Evolutionary conservation across 768 basidiomycete species (phyloP).

Genomic region (Tubosaeta sp.): DNA sequence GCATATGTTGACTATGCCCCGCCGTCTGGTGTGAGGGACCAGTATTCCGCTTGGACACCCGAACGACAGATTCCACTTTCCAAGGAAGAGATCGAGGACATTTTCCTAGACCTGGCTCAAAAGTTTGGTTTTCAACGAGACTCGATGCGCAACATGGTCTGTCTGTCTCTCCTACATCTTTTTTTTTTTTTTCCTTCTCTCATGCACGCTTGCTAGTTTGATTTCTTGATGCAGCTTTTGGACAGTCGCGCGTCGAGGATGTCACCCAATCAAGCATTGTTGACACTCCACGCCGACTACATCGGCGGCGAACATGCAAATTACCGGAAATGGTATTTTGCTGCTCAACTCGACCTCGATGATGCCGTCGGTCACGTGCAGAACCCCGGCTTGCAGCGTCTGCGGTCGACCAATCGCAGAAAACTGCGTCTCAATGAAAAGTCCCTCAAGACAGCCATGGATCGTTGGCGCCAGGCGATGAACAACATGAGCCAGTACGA

Average conservation of each 20-base stretch:
- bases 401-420: slow-evolving; percentile 66
- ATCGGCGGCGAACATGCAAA: slow-evolving; percentile 98
- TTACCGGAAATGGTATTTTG: slow-evolving; percentile 99
- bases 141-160: slow-evolving; percentile 92
- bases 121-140: slow-evolving; percentile 98
- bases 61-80: slow-evolving; percentile 95
- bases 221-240: slow-evolving; percentile 95
- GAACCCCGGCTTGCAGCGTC: slow-evolving; percentile 83
- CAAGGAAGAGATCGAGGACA: slow-evolving; percentile 99
- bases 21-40: slow-evolving; percentile 60
- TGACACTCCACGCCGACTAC: slow-evolving; percentile 97
- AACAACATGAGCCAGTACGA: slow-evolving; percentile 99
- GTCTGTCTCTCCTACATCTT: slow-evolving; percentile 16
- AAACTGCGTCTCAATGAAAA: slow-evolving; percentile 55
- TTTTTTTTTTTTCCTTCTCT: background rate
- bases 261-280: slow-evolving; percentile 91
- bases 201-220: slow-evolving; percentile 54
- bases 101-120: slow-evolving; percentile 94
- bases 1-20: slow-evolving; percentile 63
- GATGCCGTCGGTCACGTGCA: slow-evolving; percentile 92
- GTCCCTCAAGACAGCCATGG: slow-evolving; percentile 76
- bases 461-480: slow-evolving; percentile 97
- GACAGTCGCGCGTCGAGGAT: slow-evolving; percentile 96
- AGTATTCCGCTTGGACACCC: slow-evolving; percentile 91
- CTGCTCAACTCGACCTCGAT: slow-evolving; percentile 96